Base-by-base conservation (phyloP, 495 filamentous ascomycete species). In the Xylaria intraflava region DNA sequence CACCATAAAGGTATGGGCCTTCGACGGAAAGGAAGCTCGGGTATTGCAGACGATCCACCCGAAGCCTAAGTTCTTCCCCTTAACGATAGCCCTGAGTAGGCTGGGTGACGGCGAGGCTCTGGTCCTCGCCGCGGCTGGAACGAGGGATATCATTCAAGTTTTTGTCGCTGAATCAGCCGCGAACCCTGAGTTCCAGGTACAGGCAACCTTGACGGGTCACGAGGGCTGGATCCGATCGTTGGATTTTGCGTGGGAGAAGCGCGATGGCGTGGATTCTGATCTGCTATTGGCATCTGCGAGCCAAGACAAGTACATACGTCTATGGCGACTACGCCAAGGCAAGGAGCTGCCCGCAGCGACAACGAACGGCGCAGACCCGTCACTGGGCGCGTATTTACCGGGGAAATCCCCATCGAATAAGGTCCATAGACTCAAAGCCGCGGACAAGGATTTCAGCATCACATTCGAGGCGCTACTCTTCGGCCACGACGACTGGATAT, bases 401-500 rank as follows among this genome's bases (percentile, higher is more conserved):
- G 82, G 85, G 26, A 72, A 69, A 27, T 77, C 84, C 2, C 73
- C 94, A 0, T 90, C 88, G 1, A 96, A 96, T 67, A 97, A 95
- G 70, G 85, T 87, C 3, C 89, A 96, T 66, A 74, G 83, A 57
- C 76, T 83, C 26, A 67, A 67, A 17, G 73, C 73, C 0, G 72
- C 68, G 1, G 81, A 73, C 31, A 64, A 62, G 7, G 73, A 79
- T 36, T 95, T 85, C 69, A 89, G 85, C 26, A 74, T 95, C 42
- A 96, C 90, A 0, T 97, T 97, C 56, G 94, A 97, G 70, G 94
- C 94, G 6, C 76, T 99, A 11, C 79, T 99, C 8, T 82, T 97
- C 22, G 93, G 94, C 17, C 94, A 97, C 62, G 93, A 99, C 60
- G 93, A 99, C 62, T 99, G 93, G 93, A 88, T 99, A 22, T 96